Base-by-base conservation (phyloP, 108 stramenopile species). In the Nitzschia palea region DNA sequence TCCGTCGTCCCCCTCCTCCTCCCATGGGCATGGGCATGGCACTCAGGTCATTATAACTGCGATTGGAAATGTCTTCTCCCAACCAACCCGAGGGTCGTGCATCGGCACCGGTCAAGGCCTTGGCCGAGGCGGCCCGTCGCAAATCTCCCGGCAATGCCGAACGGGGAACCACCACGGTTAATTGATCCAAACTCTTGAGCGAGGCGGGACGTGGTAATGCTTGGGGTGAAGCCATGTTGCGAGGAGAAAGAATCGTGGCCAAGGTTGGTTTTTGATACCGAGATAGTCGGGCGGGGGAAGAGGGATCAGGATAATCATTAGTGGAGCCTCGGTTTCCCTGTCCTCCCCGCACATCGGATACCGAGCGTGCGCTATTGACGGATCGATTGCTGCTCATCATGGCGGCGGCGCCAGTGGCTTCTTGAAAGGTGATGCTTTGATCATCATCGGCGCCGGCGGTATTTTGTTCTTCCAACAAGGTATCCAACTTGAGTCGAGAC, bases 51-150 rank as follows among this genome's bases (percentile, higher is more conserved):
- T 26, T 60, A 29, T 29, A 55, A 14, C 35, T 22, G 8, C 58
- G 58, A 10, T 60, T 60, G 20, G 58, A 23, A 5, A 60, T 60
- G 37, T 60, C 6, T 37, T 60, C 30, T 12, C 36, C 58, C 35
- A 60, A 37, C 58, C 58, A 60, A 18, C 37, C 58, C n/a, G 34
- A 4, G 9, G 34, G 47, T 40, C 37, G 37, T 40, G 6, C 37
- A 6, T 48, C n/a, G 15, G 9, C 9, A 5, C 47, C 55, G 3
- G 6, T 4, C 14, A 55, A 4, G 27, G 4, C 29, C 14, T 33
- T 55, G 28, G 27, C 28, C 25, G 25, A 28, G 6, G 12, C 27
- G 25, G 55, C 14, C 5, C 55, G 4, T 23, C 55, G 10, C 5
- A 55, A 29, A 28, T 33, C n/a, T n/a, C n/a, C n/a, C n/a, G n/a